Conservation (phyloP, 2,329 filamentous ascomycete species). For the Ceratocystis huliohia region DNA sequence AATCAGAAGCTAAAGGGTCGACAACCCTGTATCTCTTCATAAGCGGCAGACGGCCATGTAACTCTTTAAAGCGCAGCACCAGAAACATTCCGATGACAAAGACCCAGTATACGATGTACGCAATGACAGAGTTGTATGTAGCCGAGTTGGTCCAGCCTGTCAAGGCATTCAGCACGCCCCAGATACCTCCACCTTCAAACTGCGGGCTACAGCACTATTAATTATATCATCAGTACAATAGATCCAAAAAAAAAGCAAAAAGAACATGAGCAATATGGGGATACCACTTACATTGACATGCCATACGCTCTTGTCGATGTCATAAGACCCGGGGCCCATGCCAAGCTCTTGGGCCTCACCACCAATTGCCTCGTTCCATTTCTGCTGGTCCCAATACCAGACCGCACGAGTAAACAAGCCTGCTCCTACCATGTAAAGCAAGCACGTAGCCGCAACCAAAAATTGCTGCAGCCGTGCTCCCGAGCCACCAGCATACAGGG, state of each 20-base stretch:
- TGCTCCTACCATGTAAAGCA: conserved; percentile 73
- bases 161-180: conserved; percentile 78
- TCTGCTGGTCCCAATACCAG: conserved; percentile 59
- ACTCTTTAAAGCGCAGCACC: conserved; percentile 54
- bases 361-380: conserved; percentile 54
- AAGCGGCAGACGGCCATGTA: conserved; percentile 21
- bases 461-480: conserved; percentile 50
- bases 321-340: conserved; percentile 60
- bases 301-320: conserved; percentile 68
- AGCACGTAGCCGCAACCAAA: conserved; percentile 67
- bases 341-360: conserved; percentile 41
- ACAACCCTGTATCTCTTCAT: conserved; percentile 13
- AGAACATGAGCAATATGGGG: no score
- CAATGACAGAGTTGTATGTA: conserved; percentile 74
- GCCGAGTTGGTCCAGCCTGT: conserved; percentile 82
- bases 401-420: conserved; percentile 67
- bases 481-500: conserved; percentile 54
- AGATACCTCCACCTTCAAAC: conserved; percentile 60
- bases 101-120: conserved; percentile 83
- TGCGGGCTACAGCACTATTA: conserved; percentile 64
- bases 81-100: conserved; percentile 52
- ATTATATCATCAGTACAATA: conserved; percentile 7
- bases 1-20: not conserved
- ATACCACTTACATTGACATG: conserved; percentile 57
- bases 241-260: not conserved